Conservation (phyloP, 169 alveolate species). For the Plasmodium malariae region DNA sequence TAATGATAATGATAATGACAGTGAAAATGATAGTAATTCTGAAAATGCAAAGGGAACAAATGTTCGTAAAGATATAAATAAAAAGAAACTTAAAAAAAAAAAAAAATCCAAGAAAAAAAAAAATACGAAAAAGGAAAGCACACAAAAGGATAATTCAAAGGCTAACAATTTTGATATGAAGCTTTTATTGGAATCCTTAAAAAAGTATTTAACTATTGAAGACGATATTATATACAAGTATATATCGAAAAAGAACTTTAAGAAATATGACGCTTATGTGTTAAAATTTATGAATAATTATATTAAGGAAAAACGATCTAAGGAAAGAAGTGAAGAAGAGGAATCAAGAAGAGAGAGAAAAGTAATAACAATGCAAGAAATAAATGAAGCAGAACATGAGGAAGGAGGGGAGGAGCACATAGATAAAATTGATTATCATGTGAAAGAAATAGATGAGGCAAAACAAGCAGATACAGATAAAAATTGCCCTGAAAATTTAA, state of each 20-base stretch:
- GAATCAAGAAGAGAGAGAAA: no score
- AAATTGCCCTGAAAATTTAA: not conserved
- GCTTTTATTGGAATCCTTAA: not conserved
- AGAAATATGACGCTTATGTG: slow-evolving; percentile 46
- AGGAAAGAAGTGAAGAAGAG: no score
- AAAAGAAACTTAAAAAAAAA: slow-evolving; percentile 33
- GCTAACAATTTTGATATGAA: not conserved
- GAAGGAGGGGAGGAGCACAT: not conserved
- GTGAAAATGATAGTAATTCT: slow-evolving; percentile 8
- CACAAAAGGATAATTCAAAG: not conserved
- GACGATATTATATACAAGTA: slow-evolving; percentile 64
- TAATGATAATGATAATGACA: slow-evolving; percentile 6
- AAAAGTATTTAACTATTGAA: slow-evolving; percentile 17
- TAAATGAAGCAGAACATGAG: no score
- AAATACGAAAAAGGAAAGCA: not conserved
- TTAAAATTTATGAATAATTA: slow-evolving; percentile 25
- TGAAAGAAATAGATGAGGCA: not conserved
- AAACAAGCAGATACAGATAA: not conserved
- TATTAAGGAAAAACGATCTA: slow-evolving; percentile 5
- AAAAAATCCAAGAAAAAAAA: slow-evolving; percentile 16
- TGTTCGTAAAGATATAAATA: slow-evolving; percentile 11
- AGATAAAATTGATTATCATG: not conserved
- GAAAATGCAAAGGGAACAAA: slow-evolving; percentile 9
- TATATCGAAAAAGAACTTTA: slow-evolving; percentile 53
- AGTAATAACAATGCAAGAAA: not conserved